Evolutionary conservation across 1,139 yeast species (phyloP).

Genomic region (Geotrichum restrictum): DNA sequence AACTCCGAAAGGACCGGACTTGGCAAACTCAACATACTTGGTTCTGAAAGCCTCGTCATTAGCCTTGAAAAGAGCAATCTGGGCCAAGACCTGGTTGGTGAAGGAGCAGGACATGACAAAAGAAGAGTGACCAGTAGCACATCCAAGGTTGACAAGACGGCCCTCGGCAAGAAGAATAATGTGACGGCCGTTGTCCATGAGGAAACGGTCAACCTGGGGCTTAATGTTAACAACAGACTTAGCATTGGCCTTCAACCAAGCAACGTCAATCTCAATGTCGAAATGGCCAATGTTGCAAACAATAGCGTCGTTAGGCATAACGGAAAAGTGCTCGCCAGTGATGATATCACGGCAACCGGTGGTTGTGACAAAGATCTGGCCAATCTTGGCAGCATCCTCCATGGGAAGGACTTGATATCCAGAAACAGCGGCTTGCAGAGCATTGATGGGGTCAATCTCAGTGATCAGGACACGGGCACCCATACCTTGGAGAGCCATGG

Average conservation of each 20-base stretch:
- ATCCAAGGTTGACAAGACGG: constrained; percentile 98
- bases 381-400: constrained; percentile 89
- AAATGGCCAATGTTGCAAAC: constrained; percentile 99
- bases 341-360: constrained; percentile 99
- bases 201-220: constrained; percentile 99
- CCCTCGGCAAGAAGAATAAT: constrained; percentile 97
- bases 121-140: constrained; percentile 99
- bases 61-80: constrained; percentile 95
- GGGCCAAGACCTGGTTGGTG: constrained; percentile 99
- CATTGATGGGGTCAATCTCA: constrained; percentile 98
- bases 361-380: constrained; percentile 98
- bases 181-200: constrained; percentile 88
- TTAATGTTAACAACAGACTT: constrained; percentile 90
- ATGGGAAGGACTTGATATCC: constrained; percentile 97
- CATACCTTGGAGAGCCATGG: constrained; percentile 98
- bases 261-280: constrained; percentile 98
- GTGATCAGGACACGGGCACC: constrained; percentile 98
- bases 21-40: constrained; percentile 83
- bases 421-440: constrained; percentile 98
- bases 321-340: constrained; percentile 78
- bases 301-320: constrained; percentile 99
- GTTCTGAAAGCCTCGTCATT: constrained; percentile 75
- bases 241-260: constrained; percentile 93
- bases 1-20: constrained; percentile 83
- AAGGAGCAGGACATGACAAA: constrained; percentile 99